These are phyloP conservation scores for Nicotiana otophora DNA, from an alignment of 257 asterid genomes.

Conservation along the genomic window DNA sequence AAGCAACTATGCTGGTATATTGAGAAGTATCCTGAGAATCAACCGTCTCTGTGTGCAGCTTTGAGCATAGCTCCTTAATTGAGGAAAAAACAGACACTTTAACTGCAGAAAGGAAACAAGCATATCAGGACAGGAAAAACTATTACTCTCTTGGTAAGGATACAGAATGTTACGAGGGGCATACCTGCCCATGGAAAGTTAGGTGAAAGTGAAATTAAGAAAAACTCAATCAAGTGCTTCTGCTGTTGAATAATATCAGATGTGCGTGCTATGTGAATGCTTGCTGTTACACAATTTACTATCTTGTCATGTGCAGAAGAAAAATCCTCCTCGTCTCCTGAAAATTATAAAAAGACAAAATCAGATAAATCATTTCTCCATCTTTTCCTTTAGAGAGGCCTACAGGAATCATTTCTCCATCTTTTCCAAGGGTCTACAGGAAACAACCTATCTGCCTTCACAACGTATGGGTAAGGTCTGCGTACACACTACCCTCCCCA, in stretches of 20 bases:
- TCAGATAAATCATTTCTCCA: constrained; percentile 2
- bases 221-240: constrained; percentile 51
- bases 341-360: constrained; percentile 21
- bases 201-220: constrained; percentile 59
- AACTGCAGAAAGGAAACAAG: constrained; percentile 42
- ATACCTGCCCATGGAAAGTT: constrained; percentile 81
- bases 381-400: too few relatives aligned
- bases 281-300: constrained; percentile 60
- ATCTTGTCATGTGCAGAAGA: constrained; percentile 59
- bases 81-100: constrained; percentile 66
- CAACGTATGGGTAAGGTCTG: too few relatives aligned
- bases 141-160: constrained; percentile 8
- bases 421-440: too few relatives aligned
- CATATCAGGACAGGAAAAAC: not conserved
- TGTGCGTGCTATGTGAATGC: constrained; percentile 60
- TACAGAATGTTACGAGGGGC: not conserved
- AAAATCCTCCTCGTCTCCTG: constrained; percentile 58
- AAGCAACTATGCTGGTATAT: constrained; percentile 26
- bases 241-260: constrained; percentile 66
- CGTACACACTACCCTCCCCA: too few relatives aligned
- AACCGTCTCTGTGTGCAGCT: constrained; percentile 31
- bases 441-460: too few relatives aligned
- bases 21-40: constrained; percentile 33
- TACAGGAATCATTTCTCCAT: too few relatives aligned
- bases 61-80: constrained; percentile 61